Conservation (phyloP, 148 eudicot genomes). For the Oxyria digyna region DNA sequence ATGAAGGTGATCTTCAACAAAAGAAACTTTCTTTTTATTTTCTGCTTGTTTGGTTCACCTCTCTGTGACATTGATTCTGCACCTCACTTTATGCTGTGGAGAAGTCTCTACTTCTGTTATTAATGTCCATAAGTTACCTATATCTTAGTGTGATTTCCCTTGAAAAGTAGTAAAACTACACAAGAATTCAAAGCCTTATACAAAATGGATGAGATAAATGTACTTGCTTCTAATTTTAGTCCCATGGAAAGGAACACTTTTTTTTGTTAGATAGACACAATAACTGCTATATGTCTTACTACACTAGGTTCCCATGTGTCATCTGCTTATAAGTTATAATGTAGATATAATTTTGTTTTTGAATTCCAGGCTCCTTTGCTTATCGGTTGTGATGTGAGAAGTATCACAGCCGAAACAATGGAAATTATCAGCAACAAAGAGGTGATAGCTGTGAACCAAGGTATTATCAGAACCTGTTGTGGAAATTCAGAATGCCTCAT, state of each 20-base stretch:
- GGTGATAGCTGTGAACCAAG: conserved; percentile 12
- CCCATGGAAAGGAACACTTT: no score
- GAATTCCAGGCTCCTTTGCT: conserved; percentile 11
- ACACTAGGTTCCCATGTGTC: not conserved
- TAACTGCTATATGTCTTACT: not conserved
- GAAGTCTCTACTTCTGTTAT: no score
- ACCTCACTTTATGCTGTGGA: no score
- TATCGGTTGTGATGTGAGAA: conserved; percentile 11
- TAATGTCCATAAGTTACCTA: no score
- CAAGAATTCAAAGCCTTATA: no score
- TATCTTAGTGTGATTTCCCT: no score
- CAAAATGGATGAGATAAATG: no score
- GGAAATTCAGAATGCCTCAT: not conserved
- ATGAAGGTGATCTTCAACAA: conserved; percentile 6
- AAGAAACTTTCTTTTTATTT: no score
- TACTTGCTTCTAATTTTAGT: not conserved
- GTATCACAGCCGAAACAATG: conserved; percentile 10
- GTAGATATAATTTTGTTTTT: not conserved
- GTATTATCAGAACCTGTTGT: not conserved
- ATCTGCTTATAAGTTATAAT: not conserved
- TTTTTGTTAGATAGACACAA: not conserved
- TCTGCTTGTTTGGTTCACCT: not conserved
- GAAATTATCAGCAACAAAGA: conserved; percentile 10
- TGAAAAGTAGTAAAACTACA: no score
- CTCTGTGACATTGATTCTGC: no score